Conservation (phyloP, 2,329 filamentous ascomycete species). For the Ophiostoma quercus region DNA sequence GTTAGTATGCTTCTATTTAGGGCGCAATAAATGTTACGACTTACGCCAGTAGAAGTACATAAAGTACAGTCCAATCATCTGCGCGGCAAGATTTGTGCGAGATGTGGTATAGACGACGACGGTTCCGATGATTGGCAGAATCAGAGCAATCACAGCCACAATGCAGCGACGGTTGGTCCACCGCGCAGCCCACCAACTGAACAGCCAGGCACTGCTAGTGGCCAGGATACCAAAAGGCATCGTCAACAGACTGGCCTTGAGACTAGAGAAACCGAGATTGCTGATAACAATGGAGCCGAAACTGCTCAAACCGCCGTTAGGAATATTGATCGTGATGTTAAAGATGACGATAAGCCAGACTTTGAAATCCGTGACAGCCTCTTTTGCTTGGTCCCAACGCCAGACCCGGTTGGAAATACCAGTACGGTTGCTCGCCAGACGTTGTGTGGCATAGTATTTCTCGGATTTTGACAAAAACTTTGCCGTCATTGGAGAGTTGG, state of each 20-base stretch:
- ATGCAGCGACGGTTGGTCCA: constrained; percentile 42
- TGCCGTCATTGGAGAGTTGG: constrained; percentile 13
- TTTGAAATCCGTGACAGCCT: constrained; percentile 13
- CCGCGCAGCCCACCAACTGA: constrained; percentile 43
- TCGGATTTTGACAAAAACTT: constrained; percentile 9
- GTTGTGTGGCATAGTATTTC: constrained; percentile 1
- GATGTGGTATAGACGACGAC: constrained; percentile 27
- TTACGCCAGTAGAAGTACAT: constrained; percentile 14
- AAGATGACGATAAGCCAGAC: constrained; percentile 12
- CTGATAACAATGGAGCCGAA: constrained; percentile 17
- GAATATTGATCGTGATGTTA: constrained; percentile 11
- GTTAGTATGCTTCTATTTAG: not conserved
- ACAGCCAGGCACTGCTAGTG: constrained; percentile 51
- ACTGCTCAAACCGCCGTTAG: constrained; percentile 12
- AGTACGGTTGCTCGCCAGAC: constrained; percentile 14
- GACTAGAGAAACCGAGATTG: constrained; percentile 29
- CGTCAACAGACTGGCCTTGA: constrained; percentile 52
- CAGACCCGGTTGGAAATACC: constrained; percentile 12
- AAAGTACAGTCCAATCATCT: constrained; percentile 38
- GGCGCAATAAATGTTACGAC: constrained; percentile 23
- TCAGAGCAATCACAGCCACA: constrained; percentile 37
- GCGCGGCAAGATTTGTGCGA: constrained; percentile 32
- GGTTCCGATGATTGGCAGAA: constrained; percentile 37
- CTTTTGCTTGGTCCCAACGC: constrained; percentile 16
- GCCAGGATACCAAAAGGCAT: constrained; percentile 31